Base-by-base conservation (phyloP, 2,329 filamentous ascomycete genomes). In the Trichoderma harzianum region DNA sequence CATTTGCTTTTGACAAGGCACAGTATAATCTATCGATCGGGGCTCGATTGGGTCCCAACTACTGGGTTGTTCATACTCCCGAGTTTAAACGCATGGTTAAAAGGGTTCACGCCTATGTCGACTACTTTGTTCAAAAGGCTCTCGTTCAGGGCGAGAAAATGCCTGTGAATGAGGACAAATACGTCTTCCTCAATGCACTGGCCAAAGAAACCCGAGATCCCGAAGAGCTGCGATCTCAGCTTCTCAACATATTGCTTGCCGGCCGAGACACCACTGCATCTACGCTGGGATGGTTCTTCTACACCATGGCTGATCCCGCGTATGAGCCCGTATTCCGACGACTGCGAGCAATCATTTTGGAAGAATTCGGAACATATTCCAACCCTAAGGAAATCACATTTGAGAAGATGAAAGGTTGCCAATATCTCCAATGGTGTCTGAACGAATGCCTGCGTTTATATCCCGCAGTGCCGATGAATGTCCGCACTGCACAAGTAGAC, bases 41-140 rank as follows among this genome's bases (percentile, higher is more conserved):
- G 75, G 89, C 80, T 14, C 80, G 82, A 1, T 74, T 85, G 7
- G 81, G 80, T 5, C 81, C 81, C 58, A 76, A 83, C 64, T 85
- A 85, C 76, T 86, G 84, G 82, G 73, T 86, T 4, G 78, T 84
- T 14, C 80, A 82, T 32, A 80, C 89, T 2, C 83, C 87, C 63
- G 86, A 88, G 3, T 93, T 93, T 78, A 84, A 83, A 73, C 86
- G 88, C 70, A 87, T 91, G 8, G 90, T 93, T 65, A 85, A 86
- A 34, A 82, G 85, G n/a, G 87, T 93, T 79, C 89, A 94, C 77
- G 80, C 85, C 10, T 94, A 93, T 77, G 86, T 93, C n/a, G 86
- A 89, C 74, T 86, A 85, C n/a, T 92, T 88, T 78, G 91, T 93
- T 73, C 86, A 89, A 65, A 84, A 68, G 84, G 89, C 11, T 81